These are phyloP conservation scores for Erysiphe pulchra DNA, from an alignment of 2,329 filamentous ascomycete species.

Conservation along the genomic window DNA sequence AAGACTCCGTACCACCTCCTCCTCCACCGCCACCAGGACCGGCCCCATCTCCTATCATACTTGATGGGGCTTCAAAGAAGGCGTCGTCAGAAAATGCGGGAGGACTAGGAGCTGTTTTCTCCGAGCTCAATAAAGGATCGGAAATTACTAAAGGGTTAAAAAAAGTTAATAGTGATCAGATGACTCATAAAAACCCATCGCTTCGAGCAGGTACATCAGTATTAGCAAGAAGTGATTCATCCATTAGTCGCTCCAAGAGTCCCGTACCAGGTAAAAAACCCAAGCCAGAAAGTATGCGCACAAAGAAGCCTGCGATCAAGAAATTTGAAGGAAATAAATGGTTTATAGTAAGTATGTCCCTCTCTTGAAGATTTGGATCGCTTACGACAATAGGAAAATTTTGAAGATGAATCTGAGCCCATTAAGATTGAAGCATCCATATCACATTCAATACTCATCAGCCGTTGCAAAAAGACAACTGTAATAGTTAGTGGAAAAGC, in stretches of 20 bases:
- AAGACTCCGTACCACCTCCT: slow-evolving; percentile 29
- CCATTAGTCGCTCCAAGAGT: slow-evolving; percentile 42
- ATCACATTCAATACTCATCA: slow-evolving; percentile 75
- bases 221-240: slow-evolving; percentile 26
- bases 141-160: slow-evolving; percentile 69
- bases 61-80: slow-evolving; percentile 26
- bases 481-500: slow-evolving; percentile 79
- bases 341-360: slow-evolving; percentile 37
- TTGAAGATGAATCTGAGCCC: slow-evolving; percentile 45
- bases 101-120: slow-evolving; percentile 73
- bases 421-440: slow-evolving; percentile 63
- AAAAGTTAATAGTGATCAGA: slow-evolving; percentile 84
- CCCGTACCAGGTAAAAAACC: slow-evolving; percentile 71
- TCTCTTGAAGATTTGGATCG: neutral
- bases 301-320: slow-evolving; percentile 58
- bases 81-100: slow-evolving; percentile 20
- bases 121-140: slow-evolving; percentile 69
- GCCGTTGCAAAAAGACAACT: slow-evolving; percentile 72
- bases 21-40: slow-evolving; percentile 45
- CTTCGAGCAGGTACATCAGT: slow-evolving; percentile 51
- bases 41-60: slow-evolving; percentile 22
- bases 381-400: slow-evolving; percentile 45
- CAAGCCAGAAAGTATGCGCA: slow-evolving; percentile 63
- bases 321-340: slow-evolving; percentile 78
- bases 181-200: slow-evolving; percentile 96